Evolutionary conservation across 2,329 filamentous ascomycete species (phyloP).

Genomic region (Alternaria angustiovoidea): DNA sequence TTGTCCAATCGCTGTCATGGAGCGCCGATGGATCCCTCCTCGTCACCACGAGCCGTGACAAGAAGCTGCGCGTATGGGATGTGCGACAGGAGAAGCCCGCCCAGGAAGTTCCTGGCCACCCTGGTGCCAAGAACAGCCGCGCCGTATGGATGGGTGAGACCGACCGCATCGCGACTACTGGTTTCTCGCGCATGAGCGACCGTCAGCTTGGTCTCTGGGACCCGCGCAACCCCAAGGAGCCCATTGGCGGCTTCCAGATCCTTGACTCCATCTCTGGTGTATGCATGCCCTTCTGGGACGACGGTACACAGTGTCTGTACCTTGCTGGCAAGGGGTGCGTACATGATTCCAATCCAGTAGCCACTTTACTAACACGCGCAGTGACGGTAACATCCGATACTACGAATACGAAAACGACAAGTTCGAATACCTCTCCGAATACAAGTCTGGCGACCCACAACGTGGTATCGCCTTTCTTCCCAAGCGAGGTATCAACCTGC

Average conservation of each 20-base stretch:
- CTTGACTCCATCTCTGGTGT: slow-evolving; percentile 97
- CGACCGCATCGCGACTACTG: slow-evolving; percentile 93
- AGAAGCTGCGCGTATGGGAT: slow-evolving; percentile 98
- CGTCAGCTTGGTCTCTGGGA: slow-evolving; percentile 97
- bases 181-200: slow-evolving; percentile 98
- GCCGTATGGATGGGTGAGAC: slow-evolving; percentile 97
- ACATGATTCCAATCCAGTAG: neutral
- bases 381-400: slow-evolving; percentile 98
- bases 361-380: slow-evolving; percentile 47
- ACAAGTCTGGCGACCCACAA: slow-evolving; percentile 96
- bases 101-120: slow-evolving; percentile 84
- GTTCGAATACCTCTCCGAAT: slow-evolving; percentile 95
- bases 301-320: slow-evolving; percentile 93
- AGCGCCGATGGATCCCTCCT: slow-evolving; percentile 86
- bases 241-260: slow-evolving; percentile 87
- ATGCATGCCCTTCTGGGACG: slow-evolving; percentile 99
- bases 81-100: slow-evolving; percentile 89
- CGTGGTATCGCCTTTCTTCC: slow-evolving; percentile 93
- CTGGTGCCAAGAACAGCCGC: slow-evolving; percentile 96
- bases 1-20: slow-evolving; percentile 96
- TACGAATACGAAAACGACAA: slow-evolving; percentile 99
- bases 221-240: slow-evolving; percentile 77
- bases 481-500: slow-evolving; percentile 91
- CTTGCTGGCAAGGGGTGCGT: slow-evolving; percentile 94
- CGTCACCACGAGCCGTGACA: slow-evolving; percentile 94